Conservation (phyloP, 2,329 filamentous ascomycete genomes). For the Fusarium succisae region DNA sequence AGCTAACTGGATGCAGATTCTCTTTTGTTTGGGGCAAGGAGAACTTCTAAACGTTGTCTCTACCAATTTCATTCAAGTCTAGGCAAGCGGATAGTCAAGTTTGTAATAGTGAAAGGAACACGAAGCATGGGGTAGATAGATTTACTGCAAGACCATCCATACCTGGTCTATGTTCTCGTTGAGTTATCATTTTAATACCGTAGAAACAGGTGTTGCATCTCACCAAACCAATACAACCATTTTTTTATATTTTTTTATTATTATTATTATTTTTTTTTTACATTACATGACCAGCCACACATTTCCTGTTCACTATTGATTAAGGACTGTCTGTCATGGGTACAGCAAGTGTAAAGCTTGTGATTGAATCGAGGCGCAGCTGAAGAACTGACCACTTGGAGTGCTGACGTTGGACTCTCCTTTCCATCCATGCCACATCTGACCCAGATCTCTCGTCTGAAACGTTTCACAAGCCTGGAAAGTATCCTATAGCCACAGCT, state of each 20-base stretch:
- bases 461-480: slow-evolving; percentile 28
- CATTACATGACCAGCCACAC: neutral
- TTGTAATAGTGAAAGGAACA: slow-evolving; percentile 21
- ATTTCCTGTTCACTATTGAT: too few relatives aligned
- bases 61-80: neutral
- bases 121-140: slow-evolving; percentile 16
- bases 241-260: neutral
- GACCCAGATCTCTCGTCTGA: slow-evolving; percentile 13
- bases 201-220: slow-evolving; percentile 24
- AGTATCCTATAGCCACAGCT: slow-evolving; percentile 8
- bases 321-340: neutral
- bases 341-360: neutral
- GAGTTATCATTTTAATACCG: slow-evolving; percentile 33
- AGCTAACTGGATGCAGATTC: slow-evolving; percentile 57
- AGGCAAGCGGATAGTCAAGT: slow-evolving; percentile 4
- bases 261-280: too few relatives aligned
- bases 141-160: slow-evolving; percentile 13
- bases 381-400: neutral
- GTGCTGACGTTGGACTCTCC: slow-evolving; percentile 17
- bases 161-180: slow-evolving; percentile 9
- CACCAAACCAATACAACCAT: slow-evolving; percentile 10
- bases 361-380: slow-evolving; percentile 3
- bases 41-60: slow-evolving; percentile 55
- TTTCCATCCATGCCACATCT: neutral
- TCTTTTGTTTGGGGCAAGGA: slow-evolving; percentile 76